phyloP scores from a whole-genome alignment of 2,329 filamentous ascomycete genomes.

The Dryadomyces quercivorus region DNA sequence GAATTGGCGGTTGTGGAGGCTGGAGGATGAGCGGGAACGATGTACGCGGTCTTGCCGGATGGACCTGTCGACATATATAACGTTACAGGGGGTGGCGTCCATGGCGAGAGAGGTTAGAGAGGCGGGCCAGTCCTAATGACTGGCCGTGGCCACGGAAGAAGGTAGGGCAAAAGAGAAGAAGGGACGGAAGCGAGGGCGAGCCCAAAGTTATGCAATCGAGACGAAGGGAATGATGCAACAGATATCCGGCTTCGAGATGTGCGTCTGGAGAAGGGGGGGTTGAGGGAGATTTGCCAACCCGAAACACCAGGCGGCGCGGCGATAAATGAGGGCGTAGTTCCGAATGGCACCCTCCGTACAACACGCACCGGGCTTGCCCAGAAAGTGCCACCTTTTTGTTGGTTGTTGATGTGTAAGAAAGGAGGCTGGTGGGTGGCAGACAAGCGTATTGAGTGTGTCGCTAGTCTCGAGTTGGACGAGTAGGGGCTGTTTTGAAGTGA shows the following conservation, averaged over 20 bases:
- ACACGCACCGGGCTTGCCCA: conserved; percentile 8
- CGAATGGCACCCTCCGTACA: conserved; percentile 7
- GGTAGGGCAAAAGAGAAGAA: not conserved
- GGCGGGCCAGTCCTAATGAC: conserved; percentile 47
- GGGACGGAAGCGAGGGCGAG: not conserved
- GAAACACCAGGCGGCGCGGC: conserved; percentile 12
- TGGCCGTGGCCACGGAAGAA: conserved; percentile 35
- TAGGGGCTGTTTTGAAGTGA: not conserved
- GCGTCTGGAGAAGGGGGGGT: not conserved
- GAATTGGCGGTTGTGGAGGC: conserved; percentile 4
- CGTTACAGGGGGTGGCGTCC: conserved; percentile 44
- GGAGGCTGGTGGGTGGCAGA: not conserved
- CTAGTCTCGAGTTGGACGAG: not conserved
- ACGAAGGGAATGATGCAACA: not conserved
- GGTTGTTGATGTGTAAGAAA: not conserved
- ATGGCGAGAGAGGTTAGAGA: conserved; percentile 34
- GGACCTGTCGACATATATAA: conserved; percentile 47
- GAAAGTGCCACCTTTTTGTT: not conserved
- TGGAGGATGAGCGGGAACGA: conserved; percentile 15
- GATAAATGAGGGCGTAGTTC: conserved; percentile 7
- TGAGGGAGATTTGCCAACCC: conserved; percentile 11
- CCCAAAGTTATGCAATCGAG: not conserved
- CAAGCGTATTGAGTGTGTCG: not conserved
- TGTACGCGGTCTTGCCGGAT: conserved; percentile 35
- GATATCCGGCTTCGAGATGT: not conserved